Percentiles rank a stretch among this genome's conserved stretches.
These are phyloP conservation scores for Candida coquimbonensis DNA, from an alignment of 805 yeast genomes.

Conservation along the genomic window DNA sequence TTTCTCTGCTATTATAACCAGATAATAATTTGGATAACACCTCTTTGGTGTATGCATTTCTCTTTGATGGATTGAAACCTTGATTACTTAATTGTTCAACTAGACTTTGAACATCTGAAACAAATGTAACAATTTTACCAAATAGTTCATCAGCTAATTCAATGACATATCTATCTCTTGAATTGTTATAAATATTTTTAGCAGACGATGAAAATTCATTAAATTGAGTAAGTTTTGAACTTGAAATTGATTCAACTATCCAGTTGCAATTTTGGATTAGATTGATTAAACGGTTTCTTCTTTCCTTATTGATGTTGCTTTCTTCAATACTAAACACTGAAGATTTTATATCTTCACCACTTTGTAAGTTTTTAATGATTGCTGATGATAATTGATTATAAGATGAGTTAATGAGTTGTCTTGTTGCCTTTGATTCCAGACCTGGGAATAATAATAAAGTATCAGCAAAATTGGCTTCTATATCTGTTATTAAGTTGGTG, in stretches of 20 bases:
- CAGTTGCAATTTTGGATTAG: slow-evolving; percentile 49
- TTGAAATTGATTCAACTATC: slow-evolving; percentile 36
- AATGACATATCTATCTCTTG: slow-evolving; percentile 37
- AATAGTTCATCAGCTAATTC: slow-evolving; percentile 45
- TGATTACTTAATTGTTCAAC: slow-evolving; percentile 26
- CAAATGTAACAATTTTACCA: slow-evolving; percentile 62
- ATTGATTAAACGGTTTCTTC: slow-evolving; percentile 36
- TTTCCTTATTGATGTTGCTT: slow-evolving; percentile 24
- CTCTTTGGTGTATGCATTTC: slow-evolving; percentile 58
- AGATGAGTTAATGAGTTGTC: slow-evolving; percentile 22
- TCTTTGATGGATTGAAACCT: slow-evolving; percentile 41
- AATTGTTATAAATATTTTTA: slow-evolving; percentile 24
- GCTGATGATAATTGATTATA: slow-evolving; percentile 25
- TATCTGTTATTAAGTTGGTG: slow-evolving; percentile 37
- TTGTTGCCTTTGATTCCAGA: slow-evolving; percentile 13
- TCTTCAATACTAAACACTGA: slow-evolving; percentile 9
- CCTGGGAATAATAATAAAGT: slow-evolving; percentile 12
- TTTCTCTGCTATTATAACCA: slow-evolving; percentile 51
- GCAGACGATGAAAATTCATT: slow-evolving; percentile 10
- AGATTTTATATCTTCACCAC: slow-evolving; percentile 17
- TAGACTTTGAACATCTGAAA: slow-evolving; percentile 54
- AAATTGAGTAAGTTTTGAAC: slow-evolving; percentile 16
- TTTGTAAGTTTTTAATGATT: slow-evolving; percentile 24
- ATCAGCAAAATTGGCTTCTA: slow-evolving; percentile 23
- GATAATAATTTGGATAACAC: slow-evolving; percentile 50